Percentiles rank a stretch among this genome's conserved stretches.
phyloP scores from a whole-genome alignment of 164 flowering plant genomes.

The Akebia trifoliata region DNA sequence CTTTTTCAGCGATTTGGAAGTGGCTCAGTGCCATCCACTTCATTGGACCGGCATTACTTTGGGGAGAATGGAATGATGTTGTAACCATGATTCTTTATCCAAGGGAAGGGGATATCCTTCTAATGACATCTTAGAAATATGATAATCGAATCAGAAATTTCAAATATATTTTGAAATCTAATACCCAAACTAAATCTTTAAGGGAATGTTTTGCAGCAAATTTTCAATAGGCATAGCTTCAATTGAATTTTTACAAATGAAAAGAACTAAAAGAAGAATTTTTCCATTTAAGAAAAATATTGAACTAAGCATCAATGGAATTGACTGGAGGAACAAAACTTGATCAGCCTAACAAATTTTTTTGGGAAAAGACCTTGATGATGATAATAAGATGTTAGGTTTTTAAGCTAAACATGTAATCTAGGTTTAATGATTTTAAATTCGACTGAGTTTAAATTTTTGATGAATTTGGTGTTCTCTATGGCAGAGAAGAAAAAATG shows the following conservation, averaged over 20 bases:
- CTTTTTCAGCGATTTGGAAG: constrained; percentile 89
- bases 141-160: too few species aligned
- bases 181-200: too few species aligned
- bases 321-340: too few species aligned
- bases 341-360: background rate
- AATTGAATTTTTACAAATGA: too few species aligned
- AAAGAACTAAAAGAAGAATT: too few species aligned
- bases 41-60: constrained; percentile 79
- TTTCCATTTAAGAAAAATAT: too few species aligned
- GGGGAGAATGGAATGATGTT: constrained; percentile 91
- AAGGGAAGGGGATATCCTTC: constrained; percentile 98
- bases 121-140: background rate
- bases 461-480: background rate
- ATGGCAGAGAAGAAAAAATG: constrained; percentile 24
- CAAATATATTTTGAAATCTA: too few species aligned
- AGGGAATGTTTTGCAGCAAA: too few species aligned
- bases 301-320: too few species aligned
- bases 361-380: background rate
- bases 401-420: background rate
- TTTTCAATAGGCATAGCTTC: too few species aligned
- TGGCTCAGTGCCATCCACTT: constrained; percentile 85
- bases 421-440: background rate
- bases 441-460: background rate
- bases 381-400: background rate
- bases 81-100: constrained; percentile 87